Base-by-base conservation (phyloP, 192 early-diverging fungal species). In the Coemansia sp. region DNA sequence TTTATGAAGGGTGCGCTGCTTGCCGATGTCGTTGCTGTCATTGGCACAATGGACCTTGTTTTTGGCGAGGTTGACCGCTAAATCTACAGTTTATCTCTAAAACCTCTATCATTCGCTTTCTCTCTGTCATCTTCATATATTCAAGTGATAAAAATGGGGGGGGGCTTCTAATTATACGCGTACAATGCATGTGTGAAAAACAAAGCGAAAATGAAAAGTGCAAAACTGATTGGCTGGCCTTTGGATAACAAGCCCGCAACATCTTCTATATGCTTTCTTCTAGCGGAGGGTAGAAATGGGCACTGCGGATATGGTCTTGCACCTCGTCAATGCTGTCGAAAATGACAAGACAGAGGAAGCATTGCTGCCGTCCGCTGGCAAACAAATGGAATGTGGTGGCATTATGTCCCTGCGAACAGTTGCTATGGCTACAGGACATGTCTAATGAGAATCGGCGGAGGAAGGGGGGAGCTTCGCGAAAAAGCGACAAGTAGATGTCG, bases 41-140 rank as follows among this genome's bases (percentile, higher is more conserved):
- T 99, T 74, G 96, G 95, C 79, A 99, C 97, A 34, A 90, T 94
- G 85, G 96, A 99, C 87, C 88, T 99, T 82, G 97, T 99, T 85
- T 99, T 99, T 86, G 96, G 96, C 83, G 89, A 93, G 76, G 86
- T 93, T 62, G 88, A 90, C 79, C 89, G 89, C 65, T 92, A 89
- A 86, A 38, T 15, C 14, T 10, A 23, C 5, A 19, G 0, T 35
- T 34, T 56, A 5, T 35, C 33, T 56, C 32, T 35, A 7, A 22
- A 7, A 22, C 22, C 48, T 9, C 22, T 46, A n/a, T 50, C 22
- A 50, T 20, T 45, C 17, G 11, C 15, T 17, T 45, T 17, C 42
- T 45, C 42, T 5, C 4, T 45, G 13, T 45, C 42, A 45, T 45
- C 7, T 45, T 45, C 7, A 29, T 29, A 29, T 29, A 29, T 29